Conservation (phyloP, 345 rosid genomes). For the Sonneratia caseolaris region DNA sequence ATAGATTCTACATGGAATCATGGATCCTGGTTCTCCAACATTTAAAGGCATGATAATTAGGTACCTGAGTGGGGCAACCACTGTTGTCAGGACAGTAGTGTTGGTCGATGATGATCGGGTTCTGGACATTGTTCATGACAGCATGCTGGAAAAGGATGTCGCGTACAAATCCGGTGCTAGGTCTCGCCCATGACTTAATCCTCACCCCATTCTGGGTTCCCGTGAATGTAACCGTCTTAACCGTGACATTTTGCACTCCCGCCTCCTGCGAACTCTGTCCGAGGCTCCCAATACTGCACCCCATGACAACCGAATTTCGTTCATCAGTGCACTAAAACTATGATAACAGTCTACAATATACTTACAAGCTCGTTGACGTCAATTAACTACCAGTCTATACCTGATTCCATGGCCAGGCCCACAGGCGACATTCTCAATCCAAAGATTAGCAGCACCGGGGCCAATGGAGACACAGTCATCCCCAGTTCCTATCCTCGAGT, state of each 20-base stretch:
- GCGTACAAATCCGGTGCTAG: constrained; percentile 21
- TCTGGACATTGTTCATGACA: constrained; percentile 21
- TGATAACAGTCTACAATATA: too few relatives aligned
- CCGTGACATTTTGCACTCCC: constrained; percentile 32
- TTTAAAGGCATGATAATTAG: too few relatives aligned
- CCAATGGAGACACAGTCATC: constrained; percentile 42
- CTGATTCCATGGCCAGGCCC: constrained; percentile 56
- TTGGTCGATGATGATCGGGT: constrained; percentile 38
- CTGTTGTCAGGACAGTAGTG: constrained; percentile 28
- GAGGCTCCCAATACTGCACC: constrained; percentile 32
- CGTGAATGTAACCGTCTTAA: constrained; percentile 16
- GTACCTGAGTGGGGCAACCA: constrained; percentile 30
- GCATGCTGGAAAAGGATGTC: constrained; percentile 21
- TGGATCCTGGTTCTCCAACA: too few relatives aligned
- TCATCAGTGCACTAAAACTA: too few relatives aligned
- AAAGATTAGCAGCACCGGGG: constrained; percentile 25
- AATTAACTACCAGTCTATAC: constrained; percentile 5
- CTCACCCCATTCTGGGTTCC: constrained; percentile 38
- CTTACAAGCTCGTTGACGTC: too few relatives aligned
- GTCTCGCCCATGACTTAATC: constrained; percentile 40
- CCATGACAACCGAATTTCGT: too few relatives aligned
- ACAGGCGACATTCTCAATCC: constrained; percentile 17
- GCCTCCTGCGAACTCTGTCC: constrained; percentile 18
- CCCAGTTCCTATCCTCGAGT: too few relatives aligned
- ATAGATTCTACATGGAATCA: too few relatives aligned